Evolutionary conservation across 1,284 basidiomycete genomes (phyloP).

Genomic region (Microbotryum silenes-acaulis): DNA sequence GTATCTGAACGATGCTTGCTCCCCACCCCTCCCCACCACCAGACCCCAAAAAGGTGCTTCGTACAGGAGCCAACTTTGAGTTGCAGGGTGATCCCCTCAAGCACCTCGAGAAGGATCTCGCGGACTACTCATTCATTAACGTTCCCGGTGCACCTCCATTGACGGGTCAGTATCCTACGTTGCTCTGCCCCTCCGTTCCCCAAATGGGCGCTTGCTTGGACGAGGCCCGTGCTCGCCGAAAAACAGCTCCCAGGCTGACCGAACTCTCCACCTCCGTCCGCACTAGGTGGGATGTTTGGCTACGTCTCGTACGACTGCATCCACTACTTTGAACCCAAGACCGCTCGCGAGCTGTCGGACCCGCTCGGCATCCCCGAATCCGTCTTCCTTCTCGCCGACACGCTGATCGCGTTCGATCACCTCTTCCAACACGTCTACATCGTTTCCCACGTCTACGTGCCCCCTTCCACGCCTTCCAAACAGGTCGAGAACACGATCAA

Average conservation of each 20-base stretch:
- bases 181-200: neutral
- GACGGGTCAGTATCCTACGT: constrained; percentile 48
- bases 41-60: constrained; percentile 90
- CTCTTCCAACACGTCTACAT: constrained; percentile 90
- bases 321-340: constrained; percentile 93
- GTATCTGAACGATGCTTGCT: neutral
- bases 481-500: constrained; percentile 49
- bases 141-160: constrained; percentile 88
- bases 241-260: no score
- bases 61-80: constrained; percentile 77
- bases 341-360: constrained; percentile 54
- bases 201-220: no score
- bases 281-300: constrained; percentile 81
- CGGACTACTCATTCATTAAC: constrained; percentile 79
- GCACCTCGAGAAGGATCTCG: constrained; percentile 76
- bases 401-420: constrained; percentile 92
- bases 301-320: constrained; percentile 97
- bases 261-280: neutral
- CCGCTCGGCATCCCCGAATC: constrained; percentile 88
- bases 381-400: constrained; percentile 93
- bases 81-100: constrained; percentile 78
- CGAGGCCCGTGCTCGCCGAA: no score
- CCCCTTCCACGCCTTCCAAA: constrained; percentile 46
- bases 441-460: constrained; percentile 88
- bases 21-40: constrained; percentile 7